Base-by-base conservation (phyloP, 495 filamentous ascomycete species). In the Neurospora tetrasperma region DNA sequence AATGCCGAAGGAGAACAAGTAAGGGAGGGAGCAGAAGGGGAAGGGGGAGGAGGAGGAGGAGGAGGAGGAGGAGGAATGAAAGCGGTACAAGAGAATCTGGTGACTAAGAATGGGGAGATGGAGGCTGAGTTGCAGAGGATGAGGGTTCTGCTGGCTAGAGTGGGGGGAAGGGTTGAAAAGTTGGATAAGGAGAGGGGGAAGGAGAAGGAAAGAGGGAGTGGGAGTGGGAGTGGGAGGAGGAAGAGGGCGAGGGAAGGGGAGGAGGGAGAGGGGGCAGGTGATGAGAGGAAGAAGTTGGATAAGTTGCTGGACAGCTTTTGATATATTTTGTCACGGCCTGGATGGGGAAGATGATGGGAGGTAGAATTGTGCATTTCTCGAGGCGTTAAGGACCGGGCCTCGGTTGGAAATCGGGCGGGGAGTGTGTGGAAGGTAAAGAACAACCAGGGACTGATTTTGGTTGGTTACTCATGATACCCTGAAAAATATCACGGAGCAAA, bases 41-140 rank as follows among this genome's bases (percentile, higher is more conserved):
- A 35, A 10, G 72, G 66, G 18, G 76, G 84, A 4, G 66, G 31
- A 3, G 12, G 8, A n/a, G 72, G 40, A 10, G 72, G 66, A 23
- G 76, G 84, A 4, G 66, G 18, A 3, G 9, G 8, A 4, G 20
- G 11, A 43, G 44, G 54, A 42, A 77, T 66, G 3, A 66, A 84
- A 43, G 85, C 84, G 62, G 87, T 97, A 35, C 93, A 97, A 76
- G 89, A 90, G 31, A 96, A 95, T 80, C 82, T 97, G 20, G 86
- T 93, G 11, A 91, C 88, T 16, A 87, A 88, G 59, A 90, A 93
- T 79, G 91, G 90, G n/a, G 89, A 90, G 75, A 78, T 97, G 31
- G 88, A 89, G 74, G 83, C 85, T 48, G 93, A 96, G 80, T 77
- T 97, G 74, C 88, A 91, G 77, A 89, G 86, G 75, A 94, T 93